Base-by-base conservation (phyloP, 257 asterid genomes). In the Solanum habrochaites region DNA sequence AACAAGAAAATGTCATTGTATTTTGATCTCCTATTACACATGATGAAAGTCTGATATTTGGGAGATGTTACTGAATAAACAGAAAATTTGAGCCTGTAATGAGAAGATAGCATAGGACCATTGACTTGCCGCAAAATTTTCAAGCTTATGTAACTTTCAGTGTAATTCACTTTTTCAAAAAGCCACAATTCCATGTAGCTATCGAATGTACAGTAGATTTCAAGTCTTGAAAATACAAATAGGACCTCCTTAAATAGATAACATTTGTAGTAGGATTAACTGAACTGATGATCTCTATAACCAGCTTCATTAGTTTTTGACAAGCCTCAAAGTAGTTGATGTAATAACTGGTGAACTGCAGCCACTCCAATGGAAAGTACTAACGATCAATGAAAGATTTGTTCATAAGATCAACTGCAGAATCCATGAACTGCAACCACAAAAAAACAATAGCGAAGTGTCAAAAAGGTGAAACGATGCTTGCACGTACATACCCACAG, bases 331-430 rank as follows among this genome's bases (percentile, higher is more conserved):
- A 81, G 69, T 27, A 81, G 85, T 81, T 29, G 85, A 62, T 18
- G 2, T 29, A 78, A 49, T 23, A 47, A 47, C 16, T 29, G 85
- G 45, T 49, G 45, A 49, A 80, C 66, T 29, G 49, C 67, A 47
- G 43, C 85, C 43, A 29, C 69, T 81, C 69, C 42, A 52, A 49
- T 2, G 20, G 85, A 11, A 49, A 85, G 85, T 15, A 35, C 93
- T 94, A 93, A 88, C 94, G 94, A 52, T 95, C 98, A 29, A 93
- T 91, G 82, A 91, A 92, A 70, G 96, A 90, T 88, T 92, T 91
- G 93, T 93, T 92, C 93, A 96, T 97, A 85, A 96, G 95, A 86
- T 93, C 94, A 29, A 93, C 93, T 0, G 99, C 99, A 35, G 98
- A 94, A 88, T 97, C 99, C 99, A 97, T 93, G 89, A 97, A 95